These are phyloP conservation scores for Rhazya stricta DNA, from an alignment of 257 asterid species.

Conservation along the genomic window DNA sequence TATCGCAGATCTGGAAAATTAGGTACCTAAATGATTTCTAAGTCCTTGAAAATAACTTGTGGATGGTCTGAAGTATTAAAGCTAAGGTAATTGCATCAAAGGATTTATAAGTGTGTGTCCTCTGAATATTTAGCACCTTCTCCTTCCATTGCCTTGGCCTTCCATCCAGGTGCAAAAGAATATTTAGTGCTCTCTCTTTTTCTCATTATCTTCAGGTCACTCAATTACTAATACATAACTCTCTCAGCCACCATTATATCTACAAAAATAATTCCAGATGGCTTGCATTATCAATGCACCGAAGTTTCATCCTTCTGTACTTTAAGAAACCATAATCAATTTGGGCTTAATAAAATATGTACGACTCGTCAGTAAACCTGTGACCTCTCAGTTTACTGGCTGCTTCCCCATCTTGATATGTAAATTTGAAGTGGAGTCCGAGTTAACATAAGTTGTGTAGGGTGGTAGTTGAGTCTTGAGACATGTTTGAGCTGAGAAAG, in stretches of 20 bases:
- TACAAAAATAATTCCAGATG: not conserved
- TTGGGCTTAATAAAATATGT: not conserved
- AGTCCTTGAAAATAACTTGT: not conserved
- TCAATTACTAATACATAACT: too few relatives aligned
- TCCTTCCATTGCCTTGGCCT: too few relatives aligned
- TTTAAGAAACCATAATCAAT: not conserved
- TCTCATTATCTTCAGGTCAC: not conserved
- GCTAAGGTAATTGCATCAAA: too few relatives aligned
- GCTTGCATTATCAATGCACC: not conserved
- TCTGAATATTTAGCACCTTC: too few relatives aligned
- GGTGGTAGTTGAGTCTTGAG: not conserved
- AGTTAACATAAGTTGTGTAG: not conserved
- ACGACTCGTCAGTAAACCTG: not conserved
- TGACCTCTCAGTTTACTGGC: not conserved
- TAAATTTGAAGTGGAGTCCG: too few relatives aligned
- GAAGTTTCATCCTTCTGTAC: not conserved
- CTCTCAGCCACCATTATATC: too few relatives aligned
- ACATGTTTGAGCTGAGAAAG: conserved; percentile 2
- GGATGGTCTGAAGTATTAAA: not conserved
- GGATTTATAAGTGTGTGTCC: too few relatives aligned
- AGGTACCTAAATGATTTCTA: too few relatives aligned
- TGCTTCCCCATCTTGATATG: not conserved
- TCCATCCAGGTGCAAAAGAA: not conserved
- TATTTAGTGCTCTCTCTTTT: not conserved
- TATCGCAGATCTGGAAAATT: too few relatives aligned